phyloP scores from a whole-genome alignment of 768 basidiomycete species.

The Mycena haematopus region DNA sequence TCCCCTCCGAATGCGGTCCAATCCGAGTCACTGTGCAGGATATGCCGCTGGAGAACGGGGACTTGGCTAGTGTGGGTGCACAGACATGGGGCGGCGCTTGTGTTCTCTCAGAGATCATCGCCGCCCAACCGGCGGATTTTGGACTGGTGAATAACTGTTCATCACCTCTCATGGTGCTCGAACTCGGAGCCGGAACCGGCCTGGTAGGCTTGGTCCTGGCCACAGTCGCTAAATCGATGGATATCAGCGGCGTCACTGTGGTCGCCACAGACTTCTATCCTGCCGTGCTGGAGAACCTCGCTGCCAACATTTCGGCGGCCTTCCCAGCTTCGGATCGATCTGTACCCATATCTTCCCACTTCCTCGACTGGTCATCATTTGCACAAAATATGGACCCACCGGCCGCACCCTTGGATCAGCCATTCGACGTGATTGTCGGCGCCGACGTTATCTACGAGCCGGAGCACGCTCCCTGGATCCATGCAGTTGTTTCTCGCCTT shows the following conservation, averaged over 20 bases:
- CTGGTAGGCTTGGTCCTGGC: constrained; percentile 70
- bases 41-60: constrained; percentile 70
- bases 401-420: constrained; percentile 36
- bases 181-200: constrained; percentile 88
- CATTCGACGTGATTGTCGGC: constrained; percentile 77
- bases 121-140: constrained; percentile 59
- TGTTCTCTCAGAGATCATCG: constrained; percentile 78
- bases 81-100: constrained; percentile 92
- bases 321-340: constrained; percentile 38
- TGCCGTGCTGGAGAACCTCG: constrained; percentile 73
- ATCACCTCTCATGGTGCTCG: constrained; percentile 57
- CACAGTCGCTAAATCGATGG: constrained; percentile 40
- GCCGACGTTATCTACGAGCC: constrained; percentile 87
- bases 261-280: constrained; percentile 83
- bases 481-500: constrained; percentile 57
- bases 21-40: constrained; percentile 63
- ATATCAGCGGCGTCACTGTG: constrained; percentile 39
- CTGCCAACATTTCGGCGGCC: constrained; percentile 64
- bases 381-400: constrained; percentile 9
- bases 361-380: constrained; percentile 70
- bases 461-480: constrained; percentile 75
- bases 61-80: constrained; percentile 76
- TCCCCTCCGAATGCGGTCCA: constrained; percentile 36
- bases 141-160: constrained; percentile 37
- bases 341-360: constrained; percentile 28